These are phyloP conservation scores for Chaetomium globosum DNA, from an alignment of 2,329 filamentous ascomycete genomes.

Conservation along the genomic window DNA sequence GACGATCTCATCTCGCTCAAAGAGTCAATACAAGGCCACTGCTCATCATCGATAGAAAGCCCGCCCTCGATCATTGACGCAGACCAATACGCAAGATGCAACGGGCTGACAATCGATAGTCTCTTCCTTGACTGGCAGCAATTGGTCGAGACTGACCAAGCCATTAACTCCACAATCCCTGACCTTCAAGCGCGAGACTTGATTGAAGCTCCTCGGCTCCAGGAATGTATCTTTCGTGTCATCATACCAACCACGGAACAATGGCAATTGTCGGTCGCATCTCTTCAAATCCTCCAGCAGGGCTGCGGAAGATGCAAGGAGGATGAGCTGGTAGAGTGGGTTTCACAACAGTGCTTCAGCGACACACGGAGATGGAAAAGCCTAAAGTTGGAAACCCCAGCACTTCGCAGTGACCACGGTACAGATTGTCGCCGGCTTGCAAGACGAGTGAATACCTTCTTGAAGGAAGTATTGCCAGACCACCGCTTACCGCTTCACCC, in stretches of 20 bases:
- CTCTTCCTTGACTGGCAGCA: slow-evolving; percentile 26
- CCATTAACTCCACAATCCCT: slow-evolving; percentile 24
- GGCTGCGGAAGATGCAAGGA: slow-evolving; percentile 25
- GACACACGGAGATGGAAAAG: slow-evolving; percentile 15
- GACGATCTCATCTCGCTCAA: slow-evolving; percentile 27
- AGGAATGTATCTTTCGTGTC: slow-evolving; percentile 33
- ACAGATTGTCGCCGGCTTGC: slow-evolving; percentile 32
- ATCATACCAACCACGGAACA: slow-evolving; percentile 33
- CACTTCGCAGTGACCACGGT: slow-evolving; percentile 37
- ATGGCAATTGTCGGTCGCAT: slow-evolving; percentile 26
- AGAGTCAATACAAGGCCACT: slow-evolving; percentile 22
- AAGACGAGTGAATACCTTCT: slow-evolving; percentile 25
- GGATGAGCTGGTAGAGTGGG: slow-evolving; percentile 20
- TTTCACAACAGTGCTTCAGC: slow-evolving; percentile 25
- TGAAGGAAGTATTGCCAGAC: slow-evolving; percentile 26
- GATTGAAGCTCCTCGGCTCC: slow-evolving; percentile 26
- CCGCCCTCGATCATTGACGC: slow-evolving; percentile 17
- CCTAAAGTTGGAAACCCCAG: slow-evolving; percentile 36
- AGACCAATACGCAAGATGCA: slow-evolving; percentile 32
- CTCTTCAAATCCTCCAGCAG: slow-evolving; percentile 30
- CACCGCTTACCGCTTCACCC: slow-evolving; percentile 38
- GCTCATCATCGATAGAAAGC: slow-evolving; percentile 11
- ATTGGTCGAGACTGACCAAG: slow-evolving; percentile 16
- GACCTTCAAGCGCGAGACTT: slow-evolving; percentile 24
- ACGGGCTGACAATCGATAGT: slow-evolving; percentile 33